Evolutionary conservation across 2,329 filamentous ascomycete genomes (phyloP).

Genomic region (Phaeosphaeriaceae sp.): DNA sequence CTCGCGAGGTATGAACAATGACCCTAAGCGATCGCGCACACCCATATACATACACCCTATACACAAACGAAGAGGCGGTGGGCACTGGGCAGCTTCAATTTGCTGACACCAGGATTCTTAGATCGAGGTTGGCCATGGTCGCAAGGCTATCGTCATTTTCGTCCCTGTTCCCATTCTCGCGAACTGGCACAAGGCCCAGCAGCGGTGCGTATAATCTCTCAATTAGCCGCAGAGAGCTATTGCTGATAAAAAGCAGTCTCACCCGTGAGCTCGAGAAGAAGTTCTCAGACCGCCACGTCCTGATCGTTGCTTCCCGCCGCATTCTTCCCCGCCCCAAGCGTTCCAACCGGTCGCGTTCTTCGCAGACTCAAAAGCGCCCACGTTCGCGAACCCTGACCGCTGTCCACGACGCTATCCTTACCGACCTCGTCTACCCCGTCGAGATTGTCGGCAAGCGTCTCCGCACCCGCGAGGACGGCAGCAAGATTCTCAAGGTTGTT

Average conservation of each 20-base stretch:
- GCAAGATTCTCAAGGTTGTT: conserved; percentile 98
- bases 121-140: conserved; percentile 99
- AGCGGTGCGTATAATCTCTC: conserved; percentile 76
- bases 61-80: conserved; percentile 59
- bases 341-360: conserved; percentile 94
- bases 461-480: conserved; percentile 98
- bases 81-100: conserved; percentile 61
- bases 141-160: conserved; percentile 99
- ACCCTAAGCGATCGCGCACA: conserved; percentile 38
- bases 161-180: conserved; percentile 98
- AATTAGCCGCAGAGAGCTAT: no score
- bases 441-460: conserved; percentile 99
- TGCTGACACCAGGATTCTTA: conserved; percentile 67
- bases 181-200: conserved; percentile 99
- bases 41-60: conserved; percentile 25
- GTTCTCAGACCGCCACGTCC: conserved; percentile 99
- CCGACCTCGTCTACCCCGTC: conserved; percentile 98
- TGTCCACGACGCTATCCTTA: conserved; percentile 97
- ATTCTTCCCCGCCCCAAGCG: conserved; percentile 99
- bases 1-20: conserved; percentile 88
- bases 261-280: conserved; percentile 99
- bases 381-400: conserved; percentile 97
- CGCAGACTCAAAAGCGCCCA: conserved; percentile 97
- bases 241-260: conserved; percentile 65
- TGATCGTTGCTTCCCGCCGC: conserved; percentile 98